phyloP scores from a whole-genome alignment of 129 eudicot species.

The Flaveria brownii region DNA sequence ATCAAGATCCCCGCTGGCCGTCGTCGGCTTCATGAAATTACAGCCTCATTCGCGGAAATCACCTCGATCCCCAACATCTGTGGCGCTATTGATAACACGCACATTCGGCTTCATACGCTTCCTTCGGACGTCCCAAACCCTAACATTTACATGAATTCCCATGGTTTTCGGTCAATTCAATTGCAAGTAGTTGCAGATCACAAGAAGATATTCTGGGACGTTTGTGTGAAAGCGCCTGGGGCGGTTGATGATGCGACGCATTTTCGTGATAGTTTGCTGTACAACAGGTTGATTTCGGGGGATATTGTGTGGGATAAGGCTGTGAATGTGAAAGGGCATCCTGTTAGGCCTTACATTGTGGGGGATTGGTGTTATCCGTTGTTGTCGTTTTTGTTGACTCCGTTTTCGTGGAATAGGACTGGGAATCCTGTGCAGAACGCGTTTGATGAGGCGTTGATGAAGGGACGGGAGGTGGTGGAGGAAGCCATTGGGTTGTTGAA shows the following conservation, averaged over 20 bases:
- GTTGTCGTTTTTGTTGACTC: conserved; percentile 82
- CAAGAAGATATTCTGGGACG: conserved; percentile 94
- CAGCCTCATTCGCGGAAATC: conserved; percentile 62
- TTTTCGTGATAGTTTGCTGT: conserved; percentile 84
- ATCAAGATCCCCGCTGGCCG: conserved; percentile 75
- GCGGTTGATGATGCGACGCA: conserved; percentile 72
- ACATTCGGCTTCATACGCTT: conserved; percentile 48
- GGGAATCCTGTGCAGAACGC: conserved; percentile 82
- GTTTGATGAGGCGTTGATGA: conserved; percentile 84
- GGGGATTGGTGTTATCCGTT: conserved; percentile 95
- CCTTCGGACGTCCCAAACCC: conserved; percentile 42
- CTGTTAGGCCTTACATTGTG: conserved; percentile 80
- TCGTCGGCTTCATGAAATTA: conserved; percentile 65
- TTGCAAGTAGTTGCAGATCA: conserved; percentile 89
- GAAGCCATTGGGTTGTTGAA: conserved; percentile 89
- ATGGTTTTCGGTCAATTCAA: conserved; percentile 58
- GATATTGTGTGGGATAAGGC: conserved; percentile 93
- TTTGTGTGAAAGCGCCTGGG: conserved; percentile 89
- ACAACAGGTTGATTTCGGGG: conserved; percentile 64
- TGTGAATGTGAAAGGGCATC: conserved; percentile 80
- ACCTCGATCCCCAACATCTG: conserved; percentile 73
- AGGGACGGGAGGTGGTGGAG: conserved; percentile 69
- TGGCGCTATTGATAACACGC: conserved; percentile 77
- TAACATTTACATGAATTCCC: conserved; percentile 36
- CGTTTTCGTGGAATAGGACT: conserved; percentile 62